phyloP scores from a whole-genome alignment of 148 eudicot species.

The Rhododendron vialii region DNA sequence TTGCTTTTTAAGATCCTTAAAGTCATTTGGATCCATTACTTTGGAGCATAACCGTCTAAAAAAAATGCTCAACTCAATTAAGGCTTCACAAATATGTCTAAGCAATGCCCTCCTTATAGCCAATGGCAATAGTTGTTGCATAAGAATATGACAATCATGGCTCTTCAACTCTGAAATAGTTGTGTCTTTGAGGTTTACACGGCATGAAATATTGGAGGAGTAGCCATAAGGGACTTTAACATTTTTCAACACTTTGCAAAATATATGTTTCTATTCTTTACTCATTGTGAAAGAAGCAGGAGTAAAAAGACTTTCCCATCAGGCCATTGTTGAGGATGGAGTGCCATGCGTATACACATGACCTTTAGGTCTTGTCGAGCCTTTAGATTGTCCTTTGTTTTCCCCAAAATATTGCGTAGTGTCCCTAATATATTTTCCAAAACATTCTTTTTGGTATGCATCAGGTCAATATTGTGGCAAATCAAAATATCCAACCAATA shows the following conservation, averaged over 20 bases:
- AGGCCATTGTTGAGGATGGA: not conserved
- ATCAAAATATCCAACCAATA: not conserved
- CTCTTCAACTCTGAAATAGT: not conserved
- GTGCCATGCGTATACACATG: not conserved
- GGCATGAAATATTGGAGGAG: not conserved
- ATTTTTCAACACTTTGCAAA: not conserved
- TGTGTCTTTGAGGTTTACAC: not conserved
- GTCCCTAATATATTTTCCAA: not conserved
- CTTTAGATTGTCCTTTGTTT: not conserved
- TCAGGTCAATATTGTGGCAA: not conserved
- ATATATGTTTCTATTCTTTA: not conserved
- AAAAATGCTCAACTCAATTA: not conserved
- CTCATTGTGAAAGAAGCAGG: not conserved
- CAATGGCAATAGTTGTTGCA: not conserved
- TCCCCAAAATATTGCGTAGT: not conserved
- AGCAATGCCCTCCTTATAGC: not conserved
- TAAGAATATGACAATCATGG: not conserved
- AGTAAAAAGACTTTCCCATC: not conserved
- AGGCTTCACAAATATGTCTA: not conserved
- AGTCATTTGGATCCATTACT: not conserved
- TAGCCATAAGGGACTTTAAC: not conserved
- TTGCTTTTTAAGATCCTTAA: not conserved
- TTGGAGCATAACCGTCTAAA: not conserved
- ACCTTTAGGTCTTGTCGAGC: not conserved
- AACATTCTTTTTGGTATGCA: not conserved